These are phyloP conservation scores for Sungouiella blattae DNA, from an alignment of 805 yeast genomes.

Conservation along the genomic window DNA sequence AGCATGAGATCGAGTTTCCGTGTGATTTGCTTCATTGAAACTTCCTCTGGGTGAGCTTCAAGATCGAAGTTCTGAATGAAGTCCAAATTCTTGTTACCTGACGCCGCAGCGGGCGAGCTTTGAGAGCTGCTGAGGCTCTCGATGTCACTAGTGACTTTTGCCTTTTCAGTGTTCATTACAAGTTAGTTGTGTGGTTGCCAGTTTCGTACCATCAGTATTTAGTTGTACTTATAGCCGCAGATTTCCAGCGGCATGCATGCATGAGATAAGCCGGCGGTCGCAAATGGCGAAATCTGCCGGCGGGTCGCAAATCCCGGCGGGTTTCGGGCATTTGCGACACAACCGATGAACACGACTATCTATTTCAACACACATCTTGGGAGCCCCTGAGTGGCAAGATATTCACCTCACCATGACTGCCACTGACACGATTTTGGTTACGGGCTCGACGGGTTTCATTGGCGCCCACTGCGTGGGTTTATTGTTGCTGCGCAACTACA, in stretches of 20 bases:
- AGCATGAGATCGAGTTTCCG: constrained; percentile 14
- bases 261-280: constrained; percentile 5
- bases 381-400: no score
- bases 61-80: constrained; percentile 15
- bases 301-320: constrained; percentile 2
- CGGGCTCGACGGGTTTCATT: constrained; percentile 9
- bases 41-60: constrained; percentile 15
- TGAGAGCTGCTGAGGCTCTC: constrained; percentile 3
- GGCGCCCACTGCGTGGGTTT: constrained; percentile 7
- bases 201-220: no score
- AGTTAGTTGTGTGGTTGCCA: no score
- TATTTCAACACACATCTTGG: neutral
- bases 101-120: neutral
- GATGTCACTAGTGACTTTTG: constrained; percentile 1
- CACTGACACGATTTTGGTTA: constrained; percentile 4
- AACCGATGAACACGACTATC: neutral
- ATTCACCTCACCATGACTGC: constrained; percentile 4
- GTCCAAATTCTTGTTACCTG: constrained; percentile 11
- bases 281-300: constrained; percentile 3
- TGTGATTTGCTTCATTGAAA: constrained; percentile 5
- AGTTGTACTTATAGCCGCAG: no score
- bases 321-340: neutral
- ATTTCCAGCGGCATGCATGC: no score
- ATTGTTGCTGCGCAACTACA: constrained; percentile 4
- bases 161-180: neutral